Evolutionary conservation across 1,139 yeast genomes (phyloP), one percentile per base, ranked within the genome.

Genomic region (Candida frijolesensis): DNA sequence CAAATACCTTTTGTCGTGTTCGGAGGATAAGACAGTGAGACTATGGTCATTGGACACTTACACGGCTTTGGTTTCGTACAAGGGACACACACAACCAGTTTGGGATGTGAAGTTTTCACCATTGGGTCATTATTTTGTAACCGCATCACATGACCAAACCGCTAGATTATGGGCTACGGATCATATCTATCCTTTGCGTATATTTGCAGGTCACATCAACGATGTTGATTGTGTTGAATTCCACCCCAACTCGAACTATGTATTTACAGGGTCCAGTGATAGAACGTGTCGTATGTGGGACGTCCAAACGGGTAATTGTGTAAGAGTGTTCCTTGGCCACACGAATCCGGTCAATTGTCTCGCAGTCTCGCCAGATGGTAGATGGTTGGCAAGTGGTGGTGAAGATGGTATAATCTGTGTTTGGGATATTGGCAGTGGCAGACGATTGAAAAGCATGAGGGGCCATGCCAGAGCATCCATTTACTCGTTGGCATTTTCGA

Each of bases 271-370:
- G 1, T 90, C 97, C 4, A 84, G 94, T 54, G 99, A 95, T 70
- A 89, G 90, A 71, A 90, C 98, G 0, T 87, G 96, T 63, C 79
- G 99, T 58, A 89, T 95, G 97, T 95, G 99, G 99, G 99, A 95
- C 68, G 84, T 95, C 33, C 83, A 86, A 46, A 82, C 85, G 42
- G 99, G 99, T 38, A 86, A 83, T 58, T 85, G 96, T 42, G 98
- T 92, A 14, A 82, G 99, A 56, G 85, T 94, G n/a, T 94, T 95
- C 66, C 83, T 90, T 69, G 98, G 98, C 1, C 98, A 94, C 62
- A 85, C 95, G 1, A 94, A 94, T 14, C 87, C 97, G 1, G 82
- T 95, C 35, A 88, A 89, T 58, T 80, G 91, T 42, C 76, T 90
- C 60, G 91, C 96, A 0, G 96, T 90, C 9, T 87, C 96, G 0